Evolutionary conservation across 345 rosid genomes (phyloP), one percentile per base, ranked within the genome.

Genomic region (Moringa oleifera): DNA sequence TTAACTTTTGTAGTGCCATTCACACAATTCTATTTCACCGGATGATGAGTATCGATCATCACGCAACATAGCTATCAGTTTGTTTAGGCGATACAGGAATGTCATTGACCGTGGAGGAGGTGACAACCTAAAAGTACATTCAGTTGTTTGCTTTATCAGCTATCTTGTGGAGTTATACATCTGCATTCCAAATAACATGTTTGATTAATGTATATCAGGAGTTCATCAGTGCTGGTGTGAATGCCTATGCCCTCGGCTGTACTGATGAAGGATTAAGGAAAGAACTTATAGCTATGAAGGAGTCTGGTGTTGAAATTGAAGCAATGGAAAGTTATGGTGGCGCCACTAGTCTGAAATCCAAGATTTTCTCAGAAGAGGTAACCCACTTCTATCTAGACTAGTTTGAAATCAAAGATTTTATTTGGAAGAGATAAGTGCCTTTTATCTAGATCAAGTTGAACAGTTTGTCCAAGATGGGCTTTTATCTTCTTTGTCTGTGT

Each of bases 1-100:
- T 73, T 18, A 18, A 62, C 56, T 70, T 23, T 58, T 56, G n/a
- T 63, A 89, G 95, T 82, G 88, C 53, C 77, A 71, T 41, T 80
- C 88, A 23, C 73, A 73, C 31, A 81, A 75, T 73, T 71, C 83
- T 20, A 60, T 54, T 59, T 79, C 87, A 9, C 61, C 79, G 1
- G 91, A 89, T 70, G 86, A 92, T 59, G 96, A 92, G 79, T 92
- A 87, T 53, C 93, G 87, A 63, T 92, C 98, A 5, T 89, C 93
- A 7, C 81, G 89, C 56, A 89, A 89, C 71, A 92, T 92, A 73
- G 96, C 98, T 4, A 77, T 82, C 75, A 89, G 89, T 75, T 77
- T 92, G 73, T 77, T 92, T 68, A 80, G 83, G 80, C 86, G 95
- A 41, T 89, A 92, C 79, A 87, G 80, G 76, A 85, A 83, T 24